Evolutionary conservation across 305 asterid species (phyloP).

Genomic region (Plantago rigida): DNA sequence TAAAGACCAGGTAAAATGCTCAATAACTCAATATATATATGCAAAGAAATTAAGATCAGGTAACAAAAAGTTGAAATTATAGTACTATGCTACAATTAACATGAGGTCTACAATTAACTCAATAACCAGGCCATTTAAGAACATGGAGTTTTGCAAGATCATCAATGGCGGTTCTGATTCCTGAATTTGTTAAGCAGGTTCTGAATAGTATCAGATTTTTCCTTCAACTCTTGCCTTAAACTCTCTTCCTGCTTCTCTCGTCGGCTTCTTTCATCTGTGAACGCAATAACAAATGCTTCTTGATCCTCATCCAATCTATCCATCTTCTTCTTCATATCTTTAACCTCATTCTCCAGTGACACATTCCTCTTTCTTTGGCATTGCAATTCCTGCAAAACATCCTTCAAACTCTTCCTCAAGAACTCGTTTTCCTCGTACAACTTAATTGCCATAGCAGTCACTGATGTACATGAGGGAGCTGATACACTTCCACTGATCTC

Average conservation of each 20-base stretch:
- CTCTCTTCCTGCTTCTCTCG: slow-evolving; percentile 41
- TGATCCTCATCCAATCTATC: slow-evolving; percentile 31
- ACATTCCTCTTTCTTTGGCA: slow-evolving; percentile 29
- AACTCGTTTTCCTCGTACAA: slow-evolving; percentile 34
- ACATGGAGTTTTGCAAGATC: neutral
- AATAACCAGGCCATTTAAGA: neutral
- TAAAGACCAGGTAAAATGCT: too few relatives aligned
- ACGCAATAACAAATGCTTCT: slow-evolving; percentile 24
- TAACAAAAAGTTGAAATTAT: too few relatives aligned
- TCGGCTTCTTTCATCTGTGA: slow-evolving; percentile 39
- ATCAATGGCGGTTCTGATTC: slow-evolving; percentile 1
- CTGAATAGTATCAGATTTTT: slow-evolving; percentile 39
- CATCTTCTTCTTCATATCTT: slow-evolving; percentile 20
- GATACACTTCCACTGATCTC: slow-evolving; percentile 19
- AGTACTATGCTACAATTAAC: too few relatives aligned
- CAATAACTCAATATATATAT: too few relatives aligned
- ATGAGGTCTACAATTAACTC: too few relatives aligned
- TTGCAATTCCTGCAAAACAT: slow-evolving; percentile 27
- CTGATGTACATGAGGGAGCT: slow-evolving; percentile 1
- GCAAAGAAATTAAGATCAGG: too few relatives aligned
- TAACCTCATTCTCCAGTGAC: slow-evolving; percentile 40
- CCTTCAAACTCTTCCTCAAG: slow-evolving; percentile 34
- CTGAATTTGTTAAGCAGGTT: slow-evolving; percentile 37
- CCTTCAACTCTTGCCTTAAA: slow-evolving; percentile 41
- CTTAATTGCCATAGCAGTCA: slow-evolving; percentile 21